A percentile compares a stretch with the other conserved stretches of the same genome.
phyloP scores from a whole-genome alignment of 108 stramenopile genomes.

The Pseudonitzschia pungens region DNA sequence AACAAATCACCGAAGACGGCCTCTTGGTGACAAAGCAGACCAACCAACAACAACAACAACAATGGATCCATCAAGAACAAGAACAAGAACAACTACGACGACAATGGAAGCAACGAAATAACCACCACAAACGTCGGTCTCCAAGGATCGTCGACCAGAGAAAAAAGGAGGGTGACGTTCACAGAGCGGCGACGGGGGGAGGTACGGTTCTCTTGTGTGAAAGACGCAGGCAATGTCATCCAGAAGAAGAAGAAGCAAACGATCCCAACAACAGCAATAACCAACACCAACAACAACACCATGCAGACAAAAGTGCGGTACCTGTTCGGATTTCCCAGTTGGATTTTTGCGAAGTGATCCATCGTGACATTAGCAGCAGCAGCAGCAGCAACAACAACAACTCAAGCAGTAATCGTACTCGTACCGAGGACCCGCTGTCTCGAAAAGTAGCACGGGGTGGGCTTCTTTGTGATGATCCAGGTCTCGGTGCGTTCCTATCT shows the following conservation, averaged over 20 bases:
- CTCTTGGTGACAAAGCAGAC: conserved; percentile 3
- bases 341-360: conserved; percentile 14
- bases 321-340: conserved; percentile 18
- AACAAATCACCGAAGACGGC: conserved; percentile 37
- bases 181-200: conserved; percentile 70
- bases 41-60: background rate
- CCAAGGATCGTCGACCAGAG: background rate
- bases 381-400: background rate
- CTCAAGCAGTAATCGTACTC: too few species aligned
- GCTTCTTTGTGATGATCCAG: conserved; percentile 77
- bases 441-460: conserved; percentile 44
- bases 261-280: conserved; percentile 2
- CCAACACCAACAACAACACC: background rate
- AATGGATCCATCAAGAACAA: background rate
- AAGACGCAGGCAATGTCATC: background rate
- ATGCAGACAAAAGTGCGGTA: background rate
- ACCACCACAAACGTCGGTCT: background rate
- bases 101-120: too few species aligned
- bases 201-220: conserved; percentile 38
- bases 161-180: conserved; percentile 45
- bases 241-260: background rate
- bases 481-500: conserved; percentile 34
- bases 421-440: conserved; percentile 14
- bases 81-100: background rate
- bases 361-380: too few species aligned